These are phyloP conservation scores for Paecilomyces niveus DNA, from an alignment of 2,329 filamentous ascomycete genomes.

Conservation along the genomic window DNA sequence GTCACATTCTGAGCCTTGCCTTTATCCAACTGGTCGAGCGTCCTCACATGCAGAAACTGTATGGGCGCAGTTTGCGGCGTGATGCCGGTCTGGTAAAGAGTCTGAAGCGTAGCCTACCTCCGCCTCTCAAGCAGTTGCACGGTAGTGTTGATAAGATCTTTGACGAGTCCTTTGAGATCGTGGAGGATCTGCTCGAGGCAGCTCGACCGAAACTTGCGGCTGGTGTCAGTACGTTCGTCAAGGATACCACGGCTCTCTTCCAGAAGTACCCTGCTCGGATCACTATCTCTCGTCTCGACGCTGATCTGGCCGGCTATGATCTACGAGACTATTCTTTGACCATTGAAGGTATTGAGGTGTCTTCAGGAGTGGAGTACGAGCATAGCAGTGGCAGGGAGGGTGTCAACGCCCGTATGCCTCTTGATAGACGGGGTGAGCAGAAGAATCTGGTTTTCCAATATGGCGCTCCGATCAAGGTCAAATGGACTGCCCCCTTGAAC, in stretches of 20 bases:
- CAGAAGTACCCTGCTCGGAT: conserved; percentile 82
- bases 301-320: conserved; percentile 72
- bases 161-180: conserved; percentile 77
- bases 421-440: conserved; percentile 52
- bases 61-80: conserved; percentile 72
- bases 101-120: conserved; percentile 76
- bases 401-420: conserved; percentile 59
- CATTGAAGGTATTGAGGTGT: conserved; percentile 59
- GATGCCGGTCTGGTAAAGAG: conserved; percentile 91
- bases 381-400: conserved; percentile 67
- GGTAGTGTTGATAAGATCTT: conserved; percentile 80
- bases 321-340: conserved; percentile 72
- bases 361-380: conserved; percentile 47
- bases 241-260: conserved; percentile 81
- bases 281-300: conserved; percentile 70
- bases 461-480: conserved; percentile 79
- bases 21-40: conserved; percentile 93
- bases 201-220: conserved; percentile 80
- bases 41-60: conserved; percentile 97
- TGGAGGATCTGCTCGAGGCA: conserved; percentile 82
- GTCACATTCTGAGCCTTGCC: conserved; percentile 74
- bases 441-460: conserved; percentile 80
- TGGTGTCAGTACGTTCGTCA: conserved; percentile 78
- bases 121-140: conserved; percentile 74
- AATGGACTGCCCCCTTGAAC: conserved; percentile 80